Evolutionary conservation across 208 protist species (phyloP).

Genomic region (Phytomonas serpens): DNA sequence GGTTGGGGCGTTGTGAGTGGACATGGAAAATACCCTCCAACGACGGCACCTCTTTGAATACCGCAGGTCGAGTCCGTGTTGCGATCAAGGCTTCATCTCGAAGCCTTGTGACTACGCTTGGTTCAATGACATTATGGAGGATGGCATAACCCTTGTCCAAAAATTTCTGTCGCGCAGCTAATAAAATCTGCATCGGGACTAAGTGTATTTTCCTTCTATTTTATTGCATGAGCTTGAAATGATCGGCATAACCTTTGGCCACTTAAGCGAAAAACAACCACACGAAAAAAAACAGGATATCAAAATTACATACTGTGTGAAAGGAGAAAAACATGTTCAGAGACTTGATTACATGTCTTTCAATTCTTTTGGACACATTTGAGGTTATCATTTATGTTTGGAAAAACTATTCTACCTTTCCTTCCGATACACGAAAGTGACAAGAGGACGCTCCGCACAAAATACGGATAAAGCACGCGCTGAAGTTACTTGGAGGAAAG

Average conservation of each 20-base stretch:
- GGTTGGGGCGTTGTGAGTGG: constrained; percentile 33
- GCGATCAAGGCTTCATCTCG: constrained; percentile 31
- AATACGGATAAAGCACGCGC: background rate
- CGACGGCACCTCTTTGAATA: constrained; percentile 56
- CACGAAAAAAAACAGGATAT: background rate
- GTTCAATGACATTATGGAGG: constrained; percentile 33
- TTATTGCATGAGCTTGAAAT: background rate
- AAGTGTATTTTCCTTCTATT: constrained; percentile 1
- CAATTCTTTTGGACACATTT: constrained; percentile 12
- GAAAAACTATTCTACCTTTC: background rate
- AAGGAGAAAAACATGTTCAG: background rate
- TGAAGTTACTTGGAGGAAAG: constrained; percentile 21
- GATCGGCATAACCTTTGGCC: background rate
- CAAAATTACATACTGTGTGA: constrained; percentile 5
- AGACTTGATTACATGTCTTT: background rate
- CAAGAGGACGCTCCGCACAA: background rate
- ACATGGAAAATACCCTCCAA: constrained; percentile 56
- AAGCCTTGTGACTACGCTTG: constrained; percentile 24
- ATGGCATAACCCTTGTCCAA: constrained; percentile 74
- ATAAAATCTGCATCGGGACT: constrained; percentile 26
- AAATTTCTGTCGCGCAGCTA: constrained; percentile 63
- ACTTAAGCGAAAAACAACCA: constrained; percentile 2
- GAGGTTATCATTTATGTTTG: background rate
- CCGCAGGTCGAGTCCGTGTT: constrained; percentile 35
- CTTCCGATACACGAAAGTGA: background rate